phyloP scores from a whole-genome alignment of 352 stramenopile genomes.

The Phytophthora vignae region DNA sequence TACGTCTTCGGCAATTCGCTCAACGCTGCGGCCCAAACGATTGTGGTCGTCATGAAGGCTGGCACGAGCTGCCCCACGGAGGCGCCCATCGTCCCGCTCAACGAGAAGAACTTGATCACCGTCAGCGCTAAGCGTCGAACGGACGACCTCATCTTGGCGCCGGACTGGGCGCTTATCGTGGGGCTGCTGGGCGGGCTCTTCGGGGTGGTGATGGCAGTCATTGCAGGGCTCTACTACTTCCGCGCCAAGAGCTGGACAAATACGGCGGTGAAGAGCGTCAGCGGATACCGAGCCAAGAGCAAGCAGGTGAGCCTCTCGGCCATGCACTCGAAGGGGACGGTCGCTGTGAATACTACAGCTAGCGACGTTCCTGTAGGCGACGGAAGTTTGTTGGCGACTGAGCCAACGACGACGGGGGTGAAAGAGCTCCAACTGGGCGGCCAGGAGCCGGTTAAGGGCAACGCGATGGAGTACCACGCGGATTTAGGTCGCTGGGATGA shows the following conservation, averaged over 20 bases:
- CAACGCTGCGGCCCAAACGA: slow-evolving; percentile 66
- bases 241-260: slow-evolving; percentile 84
- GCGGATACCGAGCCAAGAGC: slow-evolving; percentile 58
- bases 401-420: slow-evolving; percentile 14
- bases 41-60: slow-evolving; percentile 87
- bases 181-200: slow-evolving; percentile 82
- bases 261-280: slow-evolving; percentile 39
- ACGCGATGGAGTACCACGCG: slow-evolving; percentile 47
- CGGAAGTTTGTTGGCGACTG: slow-evolving; percentile 14
- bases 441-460: slow-evolving; percentile 21
- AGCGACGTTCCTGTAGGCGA: slow-evolving; percentile 20
- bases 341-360: slow-evolving; percentile 49
- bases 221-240: slow-evolving; percentile 85
- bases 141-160: slow-evolving; percentile 87
- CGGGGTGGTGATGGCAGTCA: slow-evolving; percentile 76
- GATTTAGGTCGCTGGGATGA: slow-evolving; percentile 77
- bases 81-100: slow-evolving; percentile 84
- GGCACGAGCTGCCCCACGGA: slow-evolving; percentile 81
- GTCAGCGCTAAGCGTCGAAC: slow-evolving; percentile 81
- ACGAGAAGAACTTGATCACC: slow-evolving; percentile 87
- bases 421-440: slow-evolving; percentile 32
- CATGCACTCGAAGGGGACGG: slow-evolving; percentile 77
- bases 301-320: slow-evolving; percentile 62
- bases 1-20: slow-evolving; percentile 92
- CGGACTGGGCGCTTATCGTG: slow-evolving; percentile 88